Evolutionary conservation across 768 basidiomycete species (phyloP).

Genomic region (Chalciporus piperatus): DNA sequence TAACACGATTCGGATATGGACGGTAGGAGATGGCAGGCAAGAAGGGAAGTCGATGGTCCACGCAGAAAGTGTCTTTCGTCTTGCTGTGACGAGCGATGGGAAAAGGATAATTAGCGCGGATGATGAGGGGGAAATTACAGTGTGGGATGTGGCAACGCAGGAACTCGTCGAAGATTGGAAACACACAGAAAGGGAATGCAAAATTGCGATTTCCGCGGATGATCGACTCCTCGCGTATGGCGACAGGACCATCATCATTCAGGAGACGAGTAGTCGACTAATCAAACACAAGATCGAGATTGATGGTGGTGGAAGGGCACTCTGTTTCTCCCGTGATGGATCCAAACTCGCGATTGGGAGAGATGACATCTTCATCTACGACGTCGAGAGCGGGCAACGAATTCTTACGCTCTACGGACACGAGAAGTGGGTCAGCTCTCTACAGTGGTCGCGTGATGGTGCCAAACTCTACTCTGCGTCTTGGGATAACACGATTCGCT

Average conservation of each 20-base stretch:
- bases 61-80: background rate
- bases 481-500: background rate
- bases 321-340: conserved; percentile 5
- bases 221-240: conserved; percentile 2
- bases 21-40: background rate
- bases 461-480: background rate
- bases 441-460: conserved; percentile 9
- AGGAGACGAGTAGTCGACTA: background rate
- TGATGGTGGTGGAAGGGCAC: background rate
- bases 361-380: background rate
- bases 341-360: background rate
- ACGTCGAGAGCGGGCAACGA: background rate
- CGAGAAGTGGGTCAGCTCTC: background rate
- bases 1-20: background rate
- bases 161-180: background rate
- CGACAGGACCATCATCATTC: background rate
- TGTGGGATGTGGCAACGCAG: conserved; percentile 1
- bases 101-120: background rate
- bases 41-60: background rate
- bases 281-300: background rate
- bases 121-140: background rate
- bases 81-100: background rate
- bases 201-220: conserved; percentile 1
- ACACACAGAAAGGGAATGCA: accelerated
- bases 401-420: background rate